Base-by-base conservation (phyloP, 306 rosid genomes). In the Sechiopsis laciniata region DNA sequence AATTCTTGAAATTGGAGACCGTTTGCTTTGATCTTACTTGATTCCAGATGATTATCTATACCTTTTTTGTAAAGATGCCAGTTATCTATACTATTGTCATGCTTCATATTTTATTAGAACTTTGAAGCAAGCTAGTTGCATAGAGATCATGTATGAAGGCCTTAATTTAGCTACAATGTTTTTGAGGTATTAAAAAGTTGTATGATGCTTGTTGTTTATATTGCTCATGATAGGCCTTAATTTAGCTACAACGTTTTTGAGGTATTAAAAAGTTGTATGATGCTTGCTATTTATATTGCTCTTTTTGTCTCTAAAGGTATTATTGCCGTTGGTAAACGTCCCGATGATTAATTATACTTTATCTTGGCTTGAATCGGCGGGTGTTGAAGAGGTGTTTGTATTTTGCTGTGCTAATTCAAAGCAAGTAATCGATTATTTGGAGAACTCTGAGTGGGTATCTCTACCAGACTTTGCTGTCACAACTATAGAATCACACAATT, bases 361-460 rank as follows among this genome's bases (percentile, higher is more conserved):
- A 78, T 86, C 93, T 0, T 95, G 99, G 97, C 96, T 95, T 22
- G 99, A 95, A 85, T 95, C 96, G 2, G 97, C 99, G 1, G 97
- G 96, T 19, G 90, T 95, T 4, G 99, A 91, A 79, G 99, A 95
- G 86, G 99, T 95, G 74, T 86, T 91, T 55, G 96, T 91, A 22
- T 95, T 95, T 80, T 91, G 97, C 73, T 95, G 97, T 68, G 88
- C 97, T 79, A 95, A 95, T 75, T 81, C 99, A 6, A 89, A 88
- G 72, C 99, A 95, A 82, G 96, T 95, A 72, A 88, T 84, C 72
- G 76, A 60, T 84, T 91, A 88, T 84, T 80, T 95, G 89, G 88
- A 91, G 77, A 87, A 76, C 71, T 86, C 92, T 5, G 95, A 84
- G 78, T 91, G 97, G 99, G 53, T 91, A 50, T 83, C 92, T 21